phyloP scores from a whole-genome alignment of 164 flowering plant species.

The Nymphaea thermarum region DNA sequence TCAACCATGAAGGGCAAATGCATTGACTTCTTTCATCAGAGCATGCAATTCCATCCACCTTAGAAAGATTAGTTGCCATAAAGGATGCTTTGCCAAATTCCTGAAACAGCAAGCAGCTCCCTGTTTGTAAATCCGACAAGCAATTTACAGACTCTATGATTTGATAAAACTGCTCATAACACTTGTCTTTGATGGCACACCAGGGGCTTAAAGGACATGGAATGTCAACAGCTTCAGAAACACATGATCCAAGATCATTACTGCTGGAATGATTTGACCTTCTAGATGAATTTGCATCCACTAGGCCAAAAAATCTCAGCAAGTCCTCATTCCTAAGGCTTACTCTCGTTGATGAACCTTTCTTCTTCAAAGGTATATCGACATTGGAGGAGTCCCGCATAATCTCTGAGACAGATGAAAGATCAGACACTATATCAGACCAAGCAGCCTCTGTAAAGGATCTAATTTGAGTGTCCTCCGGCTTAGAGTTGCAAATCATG shows the following conservation, averaged over 20 bases:
- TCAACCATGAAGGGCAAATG: constrained; percentile 73
- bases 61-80: neutral
- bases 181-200: too few relatives aligned
- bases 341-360: constrained; percentile 3
- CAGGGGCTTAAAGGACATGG: too few relatives aligned
- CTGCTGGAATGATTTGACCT: neutral
- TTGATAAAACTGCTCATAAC: constrained; percentile 10
- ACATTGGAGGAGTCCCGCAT: constrained; percentile 6
- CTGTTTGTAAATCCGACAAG: constrained; percentile 19
- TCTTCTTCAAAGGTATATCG: neutral
- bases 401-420: constrained; percentile 23
- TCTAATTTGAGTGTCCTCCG: constrained; percentile 7
- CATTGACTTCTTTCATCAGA: constrained; percentile 21
- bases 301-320: constrained; percentile 1
- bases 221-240: constrained; percentile 19
- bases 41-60: constrained; percentile 4
- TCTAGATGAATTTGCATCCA: constrained; percentile 19
- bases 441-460: constrained; percentile 48
- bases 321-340: neutral
- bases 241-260: constrained; percentile 5
- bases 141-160: constrained; percentile 42
- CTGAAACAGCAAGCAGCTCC: constrained; percentile 7
- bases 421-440: constrained; percentile 58
- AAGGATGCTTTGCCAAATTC: constrained; percentile 11
- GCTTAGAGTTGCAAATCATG: constrained; percentile 5